Evolutionary conservation across 192 early-diverging fungal genomes (phyloP).

Genomic region (Phlyctochytrium bullatum): DNA sequence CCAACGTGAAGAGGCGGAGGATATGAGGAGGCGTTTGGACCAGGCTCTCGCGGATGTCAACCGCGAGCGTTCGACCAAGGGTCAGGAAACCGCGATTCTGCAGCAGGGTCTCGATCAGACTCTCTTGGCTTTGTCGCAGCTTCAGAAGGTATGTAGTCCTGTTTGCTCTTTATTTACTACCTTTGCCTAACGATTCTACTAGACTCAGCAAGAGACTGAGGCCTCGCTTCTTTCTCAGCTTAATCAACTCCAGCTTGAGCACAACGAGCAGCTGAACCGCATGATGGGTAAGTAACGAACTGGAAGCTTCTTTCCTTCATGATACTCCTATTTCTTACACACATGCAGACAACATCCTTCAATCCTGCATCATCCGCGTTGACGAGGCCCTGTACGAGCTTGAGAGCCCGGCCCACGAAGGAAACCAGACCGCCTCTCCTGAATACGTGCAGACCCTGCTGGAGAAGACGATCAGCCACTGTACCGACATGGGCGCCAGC

Average conservation of each 20-base stretch:
- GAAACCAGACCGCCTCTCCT: conserved; percentile 84
- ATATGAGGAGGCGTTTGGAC: conserved; percentile 40
- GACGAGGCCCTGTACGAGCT: conserved; percentile 88
- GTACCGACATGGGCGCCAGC: conserved; percentile 43
- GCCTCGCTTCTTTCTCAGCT: conserved; percentile 42
- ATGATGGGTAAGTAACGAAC: conserved; percentile 40
- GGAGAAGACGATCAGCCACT: conserved; percentile 66
- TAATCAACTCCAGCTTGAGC: conserved; percentile 57
- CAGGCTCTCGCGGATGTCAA: conserved; percentile 25
- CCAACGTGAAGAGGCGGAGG: conserved; percentile 32
- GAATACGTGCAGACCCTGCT: conserved; percentile 90
- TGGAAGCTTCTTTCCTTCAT: not conserved
- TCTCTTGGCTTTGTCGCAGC: conserved; percentile 42
- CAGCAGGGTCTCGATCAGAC: conserved; percentile 56
- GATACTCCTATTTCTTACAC: conserved; percentile 1
- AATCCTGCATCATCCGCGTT: conserved; percentile 81
- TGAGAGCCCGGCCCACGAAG: conserved; percentile 74
- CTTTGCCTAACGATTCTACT: not conserved
- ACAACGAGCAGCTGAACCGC: conserved; percentile 36
- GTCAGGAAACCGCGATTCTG: conserved; percentile 48
- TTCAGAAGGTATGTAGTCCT: conserved; percentile 42
- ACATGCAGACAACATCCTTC: conserved; percentile 77
- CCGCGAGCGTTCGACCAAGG: conserved; percentile 26
- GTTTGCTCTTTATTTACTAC: conserved; percentile 11
- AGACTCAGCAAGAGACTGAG: conserved; percentile 33